Base-by-base conservation (phyloP, 345 rosid species). In the Fremontodendron californicum region DNA sequence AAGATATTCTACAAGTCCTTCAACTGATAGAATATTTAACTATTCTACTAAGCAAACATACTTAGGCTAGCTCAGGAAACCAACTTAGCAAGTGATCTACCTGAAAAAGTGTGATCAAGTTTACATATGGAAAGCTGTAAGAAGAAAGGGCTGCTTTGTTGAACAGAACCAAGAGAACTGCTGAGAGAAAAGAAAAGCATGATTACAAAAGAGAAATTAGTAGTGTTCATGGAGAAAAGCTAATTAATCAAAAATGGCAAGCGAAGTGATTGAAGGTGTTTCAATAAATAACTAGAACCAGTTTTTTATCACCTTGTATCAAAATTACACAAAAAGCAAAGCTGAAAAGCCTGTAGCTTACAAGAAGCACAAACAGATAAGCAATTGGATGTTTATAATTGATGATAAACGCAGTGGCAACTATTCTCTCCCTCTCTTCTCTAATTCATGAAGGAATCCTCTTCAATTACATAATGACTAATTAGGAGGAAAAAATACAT, bases 131-230 rank as follows among this genome's bases (percentile, higher is more conserved):
- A 79, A 91, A 89, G 43, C 79, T 79, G 78, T 81, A 89, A 48
- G 92, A 89, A 82, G 95, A 91, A 48, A 91, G 88, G 25, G 92
- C 92, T 37, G 93, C 92, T 81, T 91, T 91, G 82, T 89, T 91
- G 86, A 91, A 89, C 82, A 91, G 67, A n/a, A 91, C 81, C 85
- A 91, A 85, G 57, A 89, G 90, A 77, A 91, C 96, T 91, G 89
- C 87, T 80, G 2, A 80, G 62, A 54, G 74, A 49, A 33, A 57
- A 45, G 18, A 71, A 79, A 77, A 63, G 51, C 57, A 73, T 57
- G 1, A 72, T 27, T 70, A 48, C 8, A 69, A n/a, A 21, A 80
- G 45, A 62, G 40, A 33, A 62, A 51, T 19, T 49, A 29, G 42
- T 6, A 70, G 11, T 69, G 57, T 25, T 69, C 0, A 21, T 67